phyloP scores from a whole-genome alignment of 352 stramenopile species.

The Pythium folliculosum region DNA sequence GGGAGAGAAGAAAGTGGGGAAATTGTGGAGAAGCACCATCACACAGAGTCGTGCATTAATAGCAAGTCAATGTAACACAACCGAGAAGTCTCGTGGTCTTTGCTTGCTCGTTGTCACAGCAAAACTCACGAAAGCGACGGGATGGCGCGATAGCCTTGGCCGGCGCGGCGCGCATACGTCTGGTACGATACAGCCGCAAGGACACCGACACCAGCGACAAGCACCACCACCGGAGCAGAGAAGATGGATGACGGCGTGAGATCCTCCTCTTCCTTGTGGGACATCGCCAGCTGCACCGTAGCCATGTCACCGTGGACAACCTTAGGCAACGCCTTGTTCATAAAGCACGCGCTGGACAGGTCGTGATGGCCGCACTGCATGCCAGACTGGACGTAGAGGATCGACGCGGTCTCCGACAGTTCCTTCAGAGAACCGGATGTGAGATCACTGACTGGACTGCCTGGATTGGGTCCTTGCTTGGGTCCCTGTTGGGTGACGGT shows the following conservation, averaged over 20 bases:
- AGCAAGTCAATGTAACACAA: background rate
- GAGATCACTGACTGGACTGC: background rate
- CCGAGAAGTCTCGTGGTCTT: background rate
- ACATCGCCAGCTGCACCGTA: constrained; percentile 2
- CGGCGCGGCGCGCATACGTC: constrained; percentile 13
- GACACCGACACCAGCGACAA: constrained; percentile 5
- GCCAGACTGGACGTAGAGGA: constrained; percentile 20
- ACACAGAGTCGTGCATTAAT: no score
- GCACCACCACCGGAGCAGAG: constrained; percentile 2
- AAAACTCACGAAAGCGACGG: background rate
- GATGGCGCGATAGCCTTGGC: constrained; percentile 13
- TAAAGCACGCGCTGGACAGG: constrained; percentile 17
- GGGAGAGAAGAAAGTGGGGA: no score
- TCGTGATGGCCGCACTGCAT: constrained; percentile 9
- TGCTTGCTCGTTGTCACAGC: background rate
- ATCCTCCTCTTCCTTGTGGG: constrained; percentile 17
- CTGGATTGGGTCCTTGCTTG: background rate
- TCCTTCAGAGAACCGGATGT: constrained; percentile 10
- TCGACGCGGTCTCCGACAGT: constrained; percentile 11
- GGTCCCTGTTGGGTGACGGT: background rate
- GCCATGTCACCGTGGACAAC: constrained; percentile 6
- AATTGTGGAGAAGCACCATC: no score
- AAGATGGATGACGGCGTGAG: background rate
- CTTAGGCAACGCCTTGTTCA: constrained; percentile 25
- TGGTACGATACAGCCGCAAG: background rate